Conservation (phyloP, 139 green algal genomes). For the Chlorokybus atmophyticus region DNA sequence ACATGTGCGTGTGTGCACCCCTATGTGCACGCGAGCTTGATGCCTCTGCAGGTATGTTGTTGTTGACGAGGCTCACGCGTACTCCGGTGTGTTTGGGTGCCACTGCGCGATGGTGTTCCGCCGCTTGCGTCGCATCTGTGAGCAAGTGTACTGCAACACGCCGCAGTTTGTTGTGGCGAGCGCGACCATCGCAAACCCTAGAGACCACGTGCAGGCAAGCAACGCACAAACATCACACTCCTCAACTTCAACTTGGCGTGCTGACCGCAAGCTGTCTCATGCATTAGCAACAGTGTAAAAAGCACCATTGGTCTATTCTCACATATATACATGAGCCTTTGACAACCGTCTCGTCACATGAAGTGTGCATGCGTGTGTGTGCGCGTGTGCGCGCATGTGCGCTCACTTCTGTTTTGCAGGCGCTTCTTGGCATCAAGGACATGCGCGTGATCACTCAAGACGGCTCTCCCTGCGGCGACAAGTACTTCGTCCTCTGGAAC, state of each 20-base stretch:
- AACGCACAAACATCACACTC: too few relatives aligned
- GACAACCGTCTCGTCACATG: too few relatives aligned
- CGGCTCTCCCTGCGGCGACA: conserved; percentile 60
- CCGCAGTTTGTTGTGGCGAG: conserved; percentile 51
- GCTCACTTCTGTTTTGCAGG: too few relatives aligned
- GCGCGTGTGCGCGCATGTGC: too few relatives aligned
- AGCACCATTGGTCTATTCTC: not conserved
- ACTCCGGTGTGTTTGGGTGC: conserved; percentile 71
- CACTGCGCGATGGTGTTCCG: conserved; percentile 78
- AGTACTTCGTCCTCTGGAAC: conserved; percentile 88
- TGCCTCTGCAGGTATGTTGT: conserved; percentile 53
- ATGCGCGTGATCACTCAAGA: conserved; percentile 52
- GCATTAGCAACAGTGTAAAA: not conserved
- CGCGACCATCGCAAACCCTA: conserved; percentile 79
- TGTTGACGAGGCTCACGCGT: conserved; percentile 77
- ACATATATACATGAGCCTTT: not conserved
- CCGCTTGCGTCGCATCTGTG: conserved; percentile 64
- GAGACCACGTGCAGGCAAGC: conserved; percentile 37
- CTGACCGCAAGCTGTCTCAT: too few relatives aligned
- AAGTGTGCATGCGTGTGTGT: too few relatives aligned
- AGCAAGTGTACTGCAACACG: conserved; percentile 29
- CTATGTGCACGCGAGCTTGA: too few relatives aligned
- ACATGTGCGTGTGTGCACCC: too few relatives aligned
- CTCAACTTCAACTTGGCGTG: too few relatives aligned
- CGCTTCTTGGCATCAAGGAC: conserved; percentile 12